Conservation (phyloP, 768 basidiomycete genomes). For the Cytidiella melzeri region DNA sequence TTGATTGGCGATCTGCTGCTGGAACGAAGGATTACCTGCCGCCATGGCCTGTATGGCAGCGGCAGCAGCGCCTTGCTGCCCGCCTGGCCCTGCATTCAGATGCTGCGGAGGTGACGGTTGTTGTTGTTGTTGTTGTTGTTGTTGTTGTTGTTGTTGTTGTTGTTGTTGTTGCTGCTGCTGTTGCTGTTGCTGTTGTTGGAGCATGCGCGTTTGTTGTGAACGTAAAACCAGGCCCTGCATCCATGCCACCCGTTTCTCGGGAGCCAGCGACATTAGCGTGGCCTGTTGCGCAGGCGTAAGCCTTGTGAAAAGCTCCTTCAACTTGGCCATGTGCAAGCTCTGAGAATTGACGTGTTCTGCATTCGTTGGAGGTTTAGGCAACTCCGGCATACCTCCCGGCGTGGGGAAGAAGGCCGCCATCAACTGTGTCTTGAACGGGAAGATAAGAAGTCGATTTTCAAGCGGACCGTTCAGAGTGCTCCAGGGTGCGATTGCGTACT, state of each 20-base stretch:
- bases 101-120: constrained; percentile 12
- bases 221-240: constrained; percentile 4
- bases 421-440: constrained; percentile 32
- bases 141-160: constrained; percentile 23
- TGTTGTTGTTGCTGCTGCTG: constrained; percentile 8
- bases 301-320: constrained; percentile 2
- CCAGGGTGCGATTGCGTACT: constrained; percentile 55
- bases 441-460: constrained; percentile 44
- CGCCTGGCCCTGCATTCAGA: constrained; percentile 3
- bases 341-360: constrained; percentile 7
- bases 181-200: constrained; percentile 14
- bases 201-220: constrained; percentile 13
- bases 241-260: constrained; percentile 15
- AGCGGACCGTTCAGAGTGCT: constrained; percentile 33
- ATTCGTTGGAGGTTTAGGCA: constrained; percentile 27
- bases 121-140: constrained; percentile 16
- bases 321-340: not conserved
- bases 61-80: constrained; percentile 14
- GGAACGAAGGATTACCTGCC: not conserved
- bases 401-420: constrained; percentile 45
- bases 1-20: not conserved
- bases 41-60: constrained; percentile 6
- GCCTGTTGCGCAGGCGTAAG: constrained; percentile 11
- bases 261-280: constrained; percentile 10
- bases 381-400: constrained; percentile 43